Evolutionary conservation across 2,329 filamentous ascomycete genomes (phyloP).

Genomic region (Aspergillus arachidicola): DNA sequence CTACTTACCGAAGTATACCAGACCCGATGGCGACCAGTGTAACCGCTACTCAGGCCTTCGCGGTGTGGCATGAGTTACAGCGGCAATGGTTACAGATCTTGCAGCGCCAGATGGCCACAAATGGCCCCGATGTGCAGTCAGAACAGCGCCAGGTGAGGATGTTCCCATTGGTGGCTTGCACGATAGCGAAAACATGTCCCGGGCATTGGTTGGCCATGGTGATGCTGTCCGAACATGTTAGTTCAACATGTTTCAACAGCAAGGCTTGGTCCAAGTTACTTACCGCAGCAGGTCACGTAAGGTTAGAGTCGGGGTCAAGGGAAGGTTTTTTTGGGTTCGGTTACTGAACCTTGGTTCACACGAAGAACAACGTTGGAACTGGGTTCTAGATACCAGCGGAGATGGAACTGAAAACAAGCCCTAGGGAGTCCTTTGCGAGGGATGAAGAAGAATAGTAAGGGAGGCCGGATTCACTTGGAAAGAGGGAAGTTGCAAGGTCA

Average conservation of each 20-base stretch:
- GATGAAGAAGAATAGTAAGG: constrained; percentile 2
- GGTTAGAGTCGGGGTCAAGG: background rate
- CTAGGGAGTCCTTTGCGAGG: background rate
- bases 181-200: constrained; percentile 41
- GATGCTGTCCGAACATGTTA: constrained; percentile 13
- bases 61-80: constrained; percentile 43
- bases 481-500: background rate
- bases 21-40: constrained; percentile 11
- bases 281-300: constrained; percentile 2
- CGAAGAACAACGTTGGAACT: background rate
- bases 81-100: constrained; percentile 46
- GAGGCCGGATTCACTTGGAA: background rate
- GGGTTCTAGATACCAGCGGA: constrained; percentile 9
- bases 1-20: constrained; percentile 2
- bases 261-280: constrained; percentile 1
- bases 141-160: constrained; percentile 48
- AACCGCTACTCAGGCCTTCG: constrained; percentile 32
- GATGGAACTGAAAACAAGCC: constrained; percentile 5
- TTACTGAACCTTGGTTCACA: constrained; percentile 6
- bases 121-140: constrained; percentile 45
- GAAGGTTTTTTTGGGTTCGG: constrained; percentile 7
- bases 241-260: background rate
- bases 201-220: constrained; percentile 45
- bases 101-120: constrained; percentile 47
- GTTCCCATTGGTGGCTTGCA: constrained; percentile 45